A percentile compares a stretch with the other conserved stretches of the same genome.
phyloP scores from a whole-genome alignment of 176 grass and related monocot genomes.

The Triticum dicoccoides region DNA sequence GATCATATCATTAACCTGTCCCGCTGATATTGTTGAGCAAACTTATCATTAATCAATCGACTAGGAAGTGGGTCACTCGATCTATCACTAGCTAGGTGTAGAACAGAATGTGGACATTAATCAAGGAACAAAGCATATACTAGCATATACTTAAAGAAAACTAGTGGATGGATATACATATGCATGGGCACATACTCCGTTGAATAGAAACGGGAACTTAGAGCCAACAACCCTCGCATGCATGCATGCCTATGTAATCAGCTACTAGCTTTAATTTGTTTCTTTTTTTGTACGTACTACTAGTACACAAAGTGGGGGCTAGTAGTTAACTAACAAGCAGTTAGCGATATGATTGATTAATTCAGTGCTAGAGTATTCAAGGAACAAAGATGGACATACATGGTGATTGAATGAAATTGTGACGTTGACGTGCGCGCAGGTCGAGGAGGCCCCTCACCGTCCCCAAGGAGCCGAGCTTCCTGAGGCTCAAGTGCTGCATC shows the following conservation, averaged over 20 bases:
- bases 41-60: conserved; percentile 7
- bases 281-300: neutral
- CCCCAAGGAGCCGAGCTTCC: conserved; percentile 83
- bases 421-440: conserved; percentile 33
- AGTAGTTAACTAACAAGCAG: neutral
- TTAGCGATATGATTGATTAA: neutral
- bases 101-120: neutral
- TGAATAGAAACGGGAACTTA: too few relatives aligned
- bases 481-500: conserved; percentile 76
- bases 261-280: too few relatives aligned
- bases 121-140: neutral
- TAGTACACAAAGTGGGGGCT: neutral
- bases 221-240: too few relatives aligned
- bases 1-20: conserved; percentile 26
- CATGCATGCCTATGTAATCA: too few relatives aligned
- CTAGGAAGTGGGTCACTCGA: neutral
- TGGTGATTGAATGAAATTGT: neutral
- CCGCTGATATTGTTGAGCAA: conserved; percentile 6
- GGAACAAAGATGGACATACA: neutral
- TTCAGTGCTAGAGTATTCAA: neutral
- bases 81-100: neutral
- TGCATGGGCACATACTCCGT: too few relatives aligned
- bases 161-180: too few relatives aligned
- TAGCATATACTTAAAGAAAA: neutral
- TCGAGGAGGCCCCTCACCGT: conserved; percentile 73